Conservation (phyloP, 345 rosid genomes). For the Pelargonium nanum region DNA sequence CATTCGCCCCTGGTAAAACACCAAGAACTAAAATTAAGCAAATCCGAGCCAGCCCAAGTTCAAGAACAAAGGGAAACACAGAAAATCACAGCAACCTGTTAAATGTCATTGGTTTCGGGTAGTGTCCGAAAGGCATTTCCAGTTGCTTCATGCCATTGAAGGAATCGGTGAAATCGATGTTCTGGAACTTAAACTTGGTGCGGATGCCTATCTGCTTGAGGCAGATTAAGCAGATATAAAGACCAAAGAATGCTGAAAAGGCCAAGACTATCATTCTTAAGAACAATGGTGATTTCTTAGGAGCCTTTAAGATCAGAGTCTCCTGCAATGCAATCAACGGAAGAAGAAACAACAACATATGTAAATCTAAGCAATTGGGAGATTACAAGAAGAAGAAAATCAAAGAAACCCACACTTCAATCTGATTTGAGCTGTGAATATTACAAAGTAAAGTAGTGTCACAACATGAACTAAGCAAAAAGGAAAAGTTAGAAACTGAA, state of each 20-base stretch:
- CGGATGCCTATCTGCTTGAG: conserved; percentile 48
- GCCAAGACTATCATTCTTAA: conserved; percentile 59
- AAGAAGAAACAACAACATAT: conserved; percentile 2
- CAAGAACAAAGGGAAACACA: neutral
- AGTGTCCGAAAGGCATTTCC: conserved; percentile 43
- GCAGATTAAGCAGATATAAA: conserved; percentile 53
- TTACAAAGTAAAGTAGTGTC: neutral
- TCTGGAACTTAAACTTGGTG: conserved; percentile 28
- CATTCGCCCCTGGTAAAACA: conserved; percentile 57
- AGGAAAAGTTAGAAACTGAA: neutral
- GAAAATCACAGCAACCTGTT: conserved; percentile 32
- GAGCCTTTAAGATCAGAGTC: conserved; percentile 44
- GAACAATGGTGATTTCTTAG: conserved; percentile 65
- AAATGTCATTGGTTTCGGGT: conserved; percentile 74
- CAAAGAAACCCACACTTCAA: conserved; percentile 2
- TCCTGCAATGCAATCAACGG: conserved; percentile 36
- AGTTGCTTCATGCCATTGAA: conserved; percentile 7
- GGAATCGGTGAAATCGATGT: conserved; percentile 27
- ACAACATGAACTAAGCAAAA: neutral
- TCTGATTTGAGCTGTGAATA: conserved; percentile 1
- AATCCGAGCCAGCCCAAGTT: conserved; percentile 1
- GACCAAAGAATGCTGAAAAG: conserved; percentile 62
- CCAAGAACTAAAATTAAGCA: neutral
- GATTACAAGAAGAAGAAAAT: conserved; percentile 1
- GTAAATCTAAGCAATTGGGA: neutral